Percentiles rank a stretch among this genome's conserved stretches.
phyloP scores from a whole-genome alignment of 1,139 yeast species.

The Scheffersomyces quercinus region DNA sequence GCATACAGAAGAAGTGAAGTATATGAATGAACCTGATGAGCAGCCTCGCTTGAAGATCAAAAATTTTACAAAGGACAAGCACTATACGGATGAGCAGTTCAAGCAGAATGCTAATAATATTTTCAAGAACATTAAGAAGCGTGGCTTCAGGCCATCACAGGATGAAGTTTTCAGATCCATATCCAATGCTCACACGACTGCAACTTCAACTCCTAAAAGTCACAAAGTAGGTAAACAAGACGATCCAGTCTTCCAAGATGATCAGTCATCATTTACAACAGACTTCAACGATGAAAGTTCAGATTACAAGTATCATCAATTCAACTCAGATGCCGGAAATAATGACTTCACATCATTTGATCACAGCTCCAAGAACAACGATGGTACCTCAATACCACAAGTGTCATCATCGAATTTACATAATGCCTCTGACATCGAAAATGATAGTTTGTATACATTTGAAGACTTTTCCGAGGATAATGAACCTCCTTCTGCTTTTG shows the following conservation, averaged over 20 bases:
- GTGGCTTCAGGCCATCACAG: slow-evolving; percentile 21
- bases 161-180: slow-evolving; percentile 9
- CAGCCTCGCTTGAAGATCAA: slow-evolving; percentile 34
- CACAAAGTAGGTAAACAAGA: slow-evolving; percentile 18
- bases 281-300: slow-evolving; percentile 29
- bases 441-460: slow-evolving; percentile 31
- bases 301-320: slow-evolving; percentile 16
- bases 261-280: slow-evolving; percentile 38
- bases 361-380: slow-evolving; percentile 4
- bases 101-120: slow-evolving; percentile 41
- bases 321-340: slow-evolving; percentile 12
- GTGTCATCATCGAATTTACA: slow-evolving; percentile 2
- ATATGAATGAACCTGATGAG: slow-evolving; percentile 1
- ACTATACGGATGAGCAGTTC: slow-evolving; percentile 39
- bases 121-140: slow-evolving; percentile 40
- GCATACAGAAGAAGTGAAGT: background rate
- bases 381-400: slow-evolving; percentile 5
- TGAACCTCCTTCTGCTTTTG: slow-evolving; percentile 2
- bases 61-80: slow-evolving; percentile 30
- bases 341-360: slow-evolving; percentile 31
- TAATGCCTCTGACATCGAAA: slow-evolving; percentile 5
- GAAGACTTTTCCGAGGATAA: slow-evolving; percentile 21
- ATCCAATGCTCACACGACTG: slow-evolving; percentile 24
- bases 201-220: slow-evolving; percentile 42
- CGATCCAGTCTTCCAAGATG: slow-evolving; percentile 17